Evolutionary conservation across 2,329 filamentous ascomycete species (phyloP).

Genomic region (Fusarium graminum): DNA sequence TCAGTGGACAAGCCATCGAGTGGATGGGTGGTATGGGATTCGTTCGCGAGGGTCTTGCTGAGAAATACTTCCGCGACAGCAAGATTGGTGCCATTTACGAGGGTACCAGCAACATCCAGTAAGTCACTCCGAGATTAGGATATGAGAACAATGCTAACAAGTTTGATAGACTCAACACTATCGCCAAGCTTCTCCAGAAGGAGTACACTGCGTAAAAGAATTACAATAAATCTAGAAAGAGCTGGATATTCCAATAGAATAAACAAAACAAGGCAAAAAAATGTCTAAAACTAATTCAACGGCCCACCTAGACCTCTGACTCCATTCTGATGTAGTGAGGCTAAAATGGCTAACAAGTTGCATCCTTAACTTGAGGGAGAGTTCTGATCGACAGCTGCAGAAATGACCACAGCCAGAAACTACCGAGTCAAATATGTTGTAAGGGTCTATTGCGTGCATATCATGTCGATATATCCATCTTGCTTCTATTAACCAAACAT

Average conservation of each 20-base stretch:
- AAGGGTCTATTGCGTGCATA: neutral
- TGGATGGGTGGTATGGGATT: conserved; percentile 99
- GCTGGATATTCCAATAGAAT: conserved; percentile 16
- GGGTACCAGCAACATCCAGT: conserved; percentile 85
- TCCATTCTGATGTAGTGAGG: neutral
- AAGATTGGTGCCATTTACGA: conserved; percentile 99
- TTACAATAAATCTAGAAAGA: conserved; percentile 24
- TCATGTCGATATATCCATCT: conserved; percentile 22
- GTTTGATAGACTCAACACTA: conserved; percentile 69
- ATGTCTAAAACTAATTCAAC: conserved; percentile 25
- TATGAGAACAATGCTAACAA: conserved; percentile 34
- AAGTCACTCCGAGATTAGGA: conserved; percentile 49
- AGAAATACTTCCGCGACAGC: conserved; percentile 98
- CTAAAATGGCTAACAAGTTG: no score
- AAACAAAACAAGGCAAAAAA: conserved; percentile 32
- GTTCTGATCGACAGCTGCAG: neutral
- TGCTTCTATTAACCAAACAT: conserved; percentile 46
- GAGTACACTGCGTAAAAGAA: conserved; percentile 63
- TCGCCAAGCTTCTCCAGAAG: conserved; percentile 73
- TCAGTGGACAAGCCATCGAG: conserved; percentile 88
- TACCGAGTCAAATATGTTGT: neutral
- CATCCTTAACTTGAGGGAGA: neutral
- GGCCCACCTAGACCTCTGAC: no score
- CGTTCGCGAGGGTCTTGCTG: conserved; percentile 92
- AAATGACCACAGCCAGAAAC: no score